Evolutionary conservation across 2,329 filamentous ascomycete genomes (phyloP), one percentile per base, ranked within the genome.

Genomic region (Colletotrichum godetiae): DNA sequence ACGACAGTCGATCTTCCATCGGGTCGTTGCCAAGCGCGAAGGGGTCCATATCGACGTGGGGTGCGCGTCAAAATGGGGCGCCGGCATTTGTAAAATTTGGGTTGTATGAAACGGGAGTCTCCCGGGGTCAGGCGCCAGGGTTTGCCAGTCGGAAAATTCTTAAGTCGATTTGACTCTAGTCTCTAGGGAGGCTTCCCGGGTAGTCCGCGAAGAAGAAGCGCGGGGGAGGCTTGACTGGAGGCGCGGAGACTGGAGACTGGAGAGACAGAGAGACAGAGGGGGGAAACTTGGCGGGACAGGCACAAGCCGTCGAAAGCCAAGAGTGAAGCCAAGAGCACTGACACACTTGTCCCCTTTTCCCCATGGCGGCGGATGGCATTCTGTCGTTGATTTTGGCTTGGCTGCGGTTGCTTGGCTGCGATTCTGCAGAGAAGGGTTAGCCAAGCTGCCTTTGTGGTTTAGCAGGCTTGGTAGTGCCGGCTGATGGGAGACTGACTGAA

Each of bases 1-100:
- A 73, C 60, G 61, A 73, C 33, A 61, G 67, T 66, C 67, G 67
- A 71, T 73, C 71, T 66, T 71, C 67, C 22, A 66, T n/a, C 67
- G 61, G 61, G 67, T 60, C 27, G n/a, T 46, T 60, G 71, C 35
- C 55, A 73, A 60, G 59, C 55, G 60, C 42, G 56, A 35, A 60
- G 42, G 66, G 60, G 56, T 42, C 37, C 37, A 42, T 52, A 35
- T 59, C 57, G 31, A 70, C 56, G 67, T 73, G 67, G 71, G 66
- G 70, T 68, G 66, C 59, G 55, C 53, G 42, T 53, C 59, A 19
- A 59, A 69, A 60, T 27, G 59, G 66, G 58, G 52, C 58, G 33
- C 37, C 70, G 70, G 66, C 67, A 70, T 55, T 58, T 64, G 66
- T 27, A 64, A 49, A 29, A 61, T 59, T 59, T 59, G 68, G 62